A percentile compares a stretch with the other conserved stretches of the same genome.
Conservation (phyloP, 2,329 filamentous ascomycete species). For the Xylariaceae sp. region DNA sequence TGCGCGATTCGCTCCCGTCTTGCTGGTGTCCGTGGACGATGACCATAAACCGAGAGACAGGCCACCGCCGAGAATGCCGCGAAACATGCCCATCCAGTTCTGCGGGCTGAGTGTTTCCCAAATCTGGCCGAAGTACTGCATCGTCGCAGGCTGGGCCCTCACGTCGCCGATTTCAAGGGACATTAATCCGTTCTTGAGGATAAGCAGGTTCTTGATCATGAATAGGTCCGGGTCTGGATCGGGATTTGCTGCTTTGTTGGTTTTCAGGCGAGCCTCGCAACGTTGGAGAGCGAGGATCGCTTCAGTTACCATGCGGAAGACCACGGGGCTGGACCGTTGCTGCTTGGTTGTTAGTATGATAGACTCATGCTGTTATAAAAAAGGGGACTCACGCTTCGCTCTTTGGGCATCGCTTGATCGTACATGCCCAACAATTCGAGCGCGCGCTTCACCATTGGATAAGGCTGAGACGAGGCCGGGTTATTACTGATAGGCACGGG, state of each 20-base stretch:
- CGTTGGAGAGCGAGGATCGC: constrained; percentile 77
- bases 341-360: constrained; percentile 29
- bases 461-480: constrained; percentile 51
- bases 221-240: constrained; percentile 80
- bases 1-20: constrained; percentile 14
- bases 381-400: constrained; percentile 49
- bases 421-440: constrained; percentile 57
- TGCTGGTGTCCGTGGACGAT: constrained; percentile 19
- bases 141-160: constrained; percentile 45
- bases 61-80: constrained; percentile 51
- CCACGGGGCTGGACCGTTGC: constrained; percentile 50
- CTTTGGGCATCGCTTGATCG: constrained; percentile 59
- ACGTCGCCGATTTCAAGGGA: constrained; percentile 85
- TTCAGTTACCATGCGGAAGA: constrained; percentile 75
- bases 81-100: constrained; percentile 55
- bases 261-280: constrained; percentile 66
- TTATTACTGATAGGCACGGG: constrained; percentile 46
- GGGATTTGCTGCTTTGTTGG: constrained; percentile 45
- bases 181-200: constrained; percentile 92
- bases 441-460: constrained; percentile 53
- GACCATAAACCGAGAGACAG: constrained; percentile 37
- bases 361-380: background rate
- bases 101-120: constrained; percentile 58
- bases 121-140: constrained; percentile 60
- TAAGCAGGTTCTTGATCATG: constrained; percentile 87